A percentile compares a stretch with the other conserved stretches of the same genome.
phyloP scores from a whole-genome alignment of 2,329 filamentous ascomycete species.

The Colletotrichum camelliae region DNA sequence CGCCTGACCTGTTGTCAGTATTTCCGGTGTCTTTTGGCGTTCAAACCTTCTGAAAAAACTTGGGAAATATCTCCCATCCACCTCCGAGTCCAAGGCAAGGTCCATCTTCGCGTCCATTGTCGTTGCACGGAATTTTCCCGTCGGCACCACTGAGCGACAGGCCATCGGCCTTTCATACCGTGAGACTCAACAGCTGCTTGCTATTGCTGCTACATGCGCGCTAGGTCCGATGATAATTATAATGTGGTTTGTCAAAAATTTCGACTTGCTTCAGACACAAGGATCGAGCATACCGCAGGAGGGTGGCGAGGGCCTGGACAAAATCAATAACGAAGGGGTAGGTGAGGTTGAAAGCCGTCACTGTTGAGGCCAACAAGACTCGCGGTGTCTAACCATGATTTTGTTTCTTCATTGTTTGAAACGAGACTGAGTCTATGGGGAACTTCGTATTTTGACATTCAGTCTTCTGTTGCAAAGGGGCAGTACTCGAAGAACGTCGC shows the following conservation, averaged over 20 bases:
- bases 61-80: background rate
- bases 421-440: background rate
- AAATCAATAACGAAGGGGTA: background rate
- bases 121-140: background rate
- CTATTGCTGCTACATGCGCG: background rate
- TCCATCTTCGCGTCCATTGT: background rate
- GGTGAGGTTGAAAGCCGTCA: background rate
- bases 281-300: background rate
- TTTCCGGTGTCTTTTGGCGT: background rate
- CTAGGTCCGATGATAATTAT: background rate
- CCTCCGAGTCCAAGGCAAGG: background rate
- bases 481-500: slow-evolving; percentile 23
- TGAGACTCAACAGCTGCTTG: background rate
- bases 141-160: background rate
- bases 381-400: background rate
- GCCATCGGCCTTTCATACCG: background rate
- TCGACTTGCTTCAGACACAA: background rate
- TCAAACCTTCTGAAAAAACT: background rate
- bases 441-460: accelerated
- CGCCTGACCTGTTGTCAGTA: background rate
- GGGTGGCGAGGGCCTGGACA: background rate
- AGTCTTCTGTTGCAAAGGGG: background rate
- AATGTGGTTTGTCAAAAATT: background rate
- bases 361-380: background rate
- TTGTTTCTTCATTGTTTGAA: too few species aligned